Conservation (phyloP, 768 basidiomycete species). For the Phaeolepiota aurea region DNA sequence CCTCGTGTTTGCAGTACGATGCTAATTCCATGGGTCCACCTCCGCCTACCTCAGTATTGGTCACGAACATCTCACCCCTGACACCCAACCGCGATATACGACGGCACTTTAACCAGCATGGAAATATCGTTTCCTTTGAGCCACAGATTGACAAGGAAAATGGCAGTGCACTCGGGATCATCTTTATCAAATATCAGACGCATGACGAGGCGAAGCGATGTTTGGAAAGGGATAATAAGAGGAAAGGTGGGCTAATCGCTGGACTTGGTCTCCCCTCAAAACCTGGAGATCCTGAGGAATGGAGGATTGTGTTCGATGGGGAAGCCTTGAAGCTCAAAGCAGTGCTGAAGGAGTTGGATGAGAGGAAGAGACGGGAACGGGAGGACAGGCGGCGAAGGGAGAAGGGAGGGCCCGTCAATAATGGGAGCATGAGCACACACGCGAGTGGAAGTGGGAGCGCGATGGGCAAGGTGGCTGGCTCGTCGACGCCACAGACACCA, state of each 20-base stretch:
- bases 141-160: constrained; percentile 71
- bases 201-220: constrained; percentile 66
- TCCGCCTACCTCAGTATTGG: constrained; percentile 66
- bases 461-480: constrained; percentile 6
- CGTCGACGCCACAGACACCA: constrained; percentile 9
- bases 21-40: constrained; percentile 60
- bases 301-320: constrained; percentile 75
- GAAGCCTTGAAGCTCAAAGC: constrained; percentile 58
- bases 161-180: constrained; percentile 79
- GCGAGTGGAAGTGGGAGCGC: constrained; percentile 8
- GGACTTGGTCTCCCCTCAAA: constrained; percentile 20
- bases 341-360: constrained; percentile 60
- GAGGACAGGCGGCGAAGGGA: constrained; percentile 7
- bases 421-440: neutral
- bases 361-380: constrained; percentile 33
- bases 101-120: constrained; percentile 56
- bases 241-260: constrained; percentile 34
- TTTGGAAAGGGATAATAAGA: constrained; percentile 58
- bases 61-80: constrained; percentile 65
- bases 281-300: constrained; percentile 41
- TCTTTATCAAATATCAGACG: constrained; percentile 57
- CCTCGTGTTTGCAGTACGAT: constrained; percentile 52
- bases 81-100: constrained; percentile 60
- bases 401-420: constrained; percentile 3
- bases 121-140: constrained; percentile 58